These are phyloP conservation scores for Ustulina deusta DNA, from an alignment of 2,329 filamentous ascomycete genomes.

Conservation along the genomic window DNA sequence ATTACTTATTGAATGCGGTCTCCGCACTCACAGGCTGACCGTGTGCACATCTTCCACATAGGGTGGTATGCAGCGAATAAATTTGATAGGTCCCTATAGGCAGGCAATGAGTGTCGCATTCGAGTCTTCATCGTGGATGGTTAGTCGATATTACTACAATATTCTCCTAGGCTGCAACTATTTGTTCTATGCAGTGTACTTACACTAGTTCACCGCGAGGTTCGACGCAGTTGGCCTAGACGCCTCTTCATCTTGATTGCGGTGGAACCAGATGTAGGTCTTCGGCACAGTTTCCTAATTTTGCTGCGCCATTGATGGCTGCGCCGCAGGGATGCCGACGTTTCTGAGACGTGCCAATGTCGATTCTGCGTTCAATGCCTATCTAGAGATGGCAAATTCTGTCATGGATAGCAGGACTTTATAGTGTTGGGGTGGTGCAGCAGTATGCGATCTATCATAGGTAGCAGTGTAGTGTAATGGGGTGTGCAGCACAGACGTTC, in stretches of 20 bases:
- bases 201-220: background rate
- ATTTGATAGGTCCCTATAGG: background rate
- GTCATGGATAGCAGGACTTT: background rate
- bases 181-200: background rate
- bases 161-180: background rate
- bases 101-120: constrained; percentile 25
- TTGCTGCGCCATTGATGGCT: constrained; percentile 7
- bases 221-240: constrained; percentile 16
- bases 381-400: background rate
- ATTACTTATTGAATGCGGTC: background rate
- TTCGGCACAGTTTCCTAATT: constrained; percentile 29
- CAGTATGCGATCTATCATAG: background rate
- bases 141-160: constrained; percentile 15
- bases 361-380: background rate
- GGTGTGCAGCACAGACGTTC: background rate
- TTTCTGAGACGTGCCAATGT: constrained; percentile 5
- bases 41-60: background rate
- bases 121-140: constrained; percentile 4
- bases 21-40: background rate
- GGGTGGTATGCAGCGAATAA: background rate
- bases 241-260: constrained; percentile 23
- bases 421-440: background rate
- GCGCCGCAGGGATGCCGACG: background rate
- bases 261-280: background rate
- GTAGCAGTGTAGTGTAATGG: background rate